A percentile compares a stretch with the other conserved stretches of the same genome.
These are phyloP conservation scores for Zygosaccharomyces sapae DNA, from an alignment of 1,139 yeast species.

Conservation along the genomic window DNA sequence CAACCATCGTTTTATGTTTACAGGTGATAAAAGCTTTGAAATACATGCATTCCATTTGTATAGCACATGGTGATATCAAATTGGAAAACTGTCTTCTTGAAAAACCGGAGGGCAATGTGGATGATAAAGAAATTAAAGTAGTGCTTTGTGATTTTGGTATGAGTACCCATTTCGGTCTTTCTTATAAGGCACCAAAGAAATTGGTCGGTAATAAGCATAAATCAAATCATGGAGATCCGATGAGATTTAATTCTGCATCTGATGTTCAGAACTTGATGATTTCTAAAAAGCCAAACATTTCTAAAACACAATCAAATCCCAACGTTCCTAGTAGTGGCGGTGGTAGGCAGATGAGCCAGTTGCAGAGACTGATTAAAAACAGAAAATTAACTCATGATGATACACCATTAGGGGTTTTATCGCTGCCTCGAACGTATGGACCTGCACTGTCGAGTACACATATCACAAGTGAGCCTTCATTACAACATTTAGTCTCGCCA, in stretches of 20 bases:
- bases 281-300: constrained; percentile 35
- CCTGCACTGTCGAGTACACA: constrained; percentile 33
- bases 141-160: constrained; percentile 86
- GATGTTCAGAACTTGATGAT: constrained; percentile 12
- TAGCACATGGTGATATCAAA: constrained; percentile 87
- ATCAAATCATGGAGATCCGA: background rate
- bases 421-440: constrained; percentile 28
- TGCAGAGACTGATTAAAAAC: constrained; percentile 28
- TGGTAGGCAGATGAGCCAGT: constrained; percentile 12
- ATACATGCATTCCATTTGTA: constrained; percentile 67
- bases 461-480: constrained; percentile 11
- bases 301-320: constrained; percentile 44
- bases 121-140: constrained; percentile 40
- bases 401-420: constrained; percentile 31
- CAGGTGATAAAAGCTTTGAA: constrained; percentile 61
- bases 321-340: constrained; percentile 8
- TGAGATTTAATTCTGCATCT: constrained; percentile 13
- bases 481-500: constrained; percentile 7
- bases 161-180: constrained; percentile 39
- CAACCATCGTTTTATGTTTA: constrained; percentile 33
- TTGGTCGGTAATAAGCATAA: constrained; percentile 6
- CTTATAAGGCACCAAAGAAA: constrained; percentile 32
- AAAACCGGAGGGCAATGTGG: constrained; percentile 26
- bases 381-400: constrained; percentile 34
- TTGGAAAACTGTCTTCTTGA: constrained; percentile 72